Evolutionary conservation across 177 flowering plant species (phyloP), one percentile per base, ranked within the genome.

Genomic region (Telopea speciosissima): DNA sequence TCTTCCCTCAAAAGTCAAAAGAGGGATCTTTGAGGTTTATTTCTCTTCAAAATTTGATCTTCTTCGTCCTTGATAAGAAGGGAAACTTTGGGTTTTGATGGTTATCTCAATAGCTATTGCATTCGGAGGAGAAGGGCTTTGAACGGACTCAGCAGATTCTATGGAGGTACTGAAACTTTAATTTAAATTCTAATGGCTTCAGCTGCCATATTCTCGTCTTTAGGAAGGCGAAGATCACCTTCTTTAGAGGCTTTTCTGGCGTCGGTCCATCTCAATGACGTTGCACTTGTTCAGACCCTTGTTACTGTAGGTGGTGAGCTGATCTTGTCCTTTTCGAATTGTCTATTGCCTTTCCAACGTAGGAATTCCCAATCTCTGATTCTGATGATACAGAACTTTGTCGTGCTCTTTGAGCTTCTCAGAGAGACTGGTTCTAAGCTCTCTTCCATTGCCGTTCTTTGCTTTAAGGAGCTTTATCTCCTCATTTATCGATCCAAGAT

Each of bases 211-310:
- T 86, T 88, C 62, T 83, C 94, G 24, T 84, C 90, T n/a, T 59
- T 84, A 42, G 58, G 91, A 77, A 65, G 94, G 76, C 72, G 88
- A 60, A 84, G 88, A 63, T 85, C 89, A 74, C 90, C 94, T 67
- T 80, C 87, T 1, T 68, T 87, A 70, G 88, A 90, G 77, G 88
- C 88, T 59, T 87, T 88, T 66, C 67, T 88, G 44, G 88, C 89
- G 23, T 90, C 92, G 74, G 89, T 81, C 63, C 85, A 88, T 81
- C 77, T 88, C 23, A 56, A 79, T 49, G 84, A 78, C 28, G 82
- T 74, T 10, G 84, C 80, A 6, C 77, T 89, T 22, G 72, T 86
- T 22, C 78, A 78, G 60, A 82, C 88, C n/a, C 77, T 89, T 6
- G 78, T 73, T 1, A 36, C 80, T 1, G 59, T 87, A 1, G 63